These are phyloP conservation scores for Diaporthe sp. DNA, from an alignment of 2,329 filamentous ascomycete species.

Conservation along the genomic window DNA sequence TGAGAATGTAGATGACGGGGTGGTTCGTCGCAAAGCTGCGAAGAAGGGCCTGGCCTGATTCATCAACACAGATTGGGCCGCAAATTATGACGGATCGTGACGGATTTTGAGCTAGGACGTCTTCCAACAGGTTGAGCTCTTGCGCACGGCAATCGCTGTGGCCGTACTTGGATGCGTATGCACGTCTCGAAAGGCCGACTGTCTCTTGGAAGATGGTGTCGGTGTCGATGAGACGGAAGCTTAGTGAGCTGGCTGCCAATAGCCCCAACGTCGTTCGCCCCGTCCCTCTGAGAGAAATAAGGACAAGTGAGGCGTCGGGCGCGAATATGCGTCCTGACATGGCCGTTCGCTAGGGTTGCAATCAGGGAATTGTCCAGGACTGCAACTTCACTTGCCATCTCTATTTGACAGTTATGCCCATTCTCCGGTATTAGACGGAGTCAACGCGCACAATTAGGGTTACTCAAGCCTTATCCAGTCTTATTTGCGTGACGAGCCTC, in stretches of 20 bases:
- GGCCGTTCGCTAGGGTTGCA: not conserved
- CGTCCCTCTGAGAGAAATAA: not conserved
- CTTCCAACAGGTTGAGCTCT: not conserved
- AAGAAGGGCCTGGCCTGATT: constrained; percentile 61
- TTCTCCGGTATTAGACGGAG: not conserved
- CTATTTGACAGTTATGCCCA: not conserved
- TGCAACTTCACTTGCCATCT: not conserved
- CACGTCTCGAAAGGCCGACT: constrained; percentile 63
- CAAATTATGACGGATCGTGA: constrained; percentile 69
- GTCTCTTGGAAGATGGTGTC: constrained; percentile 68
- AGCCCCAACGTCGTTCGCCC: constrained; percentile 17
- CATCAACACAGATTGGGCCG: constrained; percentile 62
- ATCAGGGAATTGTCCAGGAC: not conserved
- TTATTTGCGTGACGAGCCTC: not conserved
- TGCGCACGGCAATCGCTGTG: not conserved
- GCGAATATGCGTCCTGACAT: constrained; percentile 12
- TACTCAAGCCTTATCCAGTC: not conserved
- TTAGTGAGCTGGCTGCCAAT: constrained; percentile 36
- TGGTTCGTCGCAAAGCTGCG: constrained; percentile 64
- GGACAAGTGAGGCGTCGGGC: constrained; percentile 8
- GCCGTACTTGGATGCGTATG: constrained; percentile 61
- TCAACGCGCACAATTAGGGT: not conserved
- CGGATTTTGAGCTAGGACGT: constrained; percentile 58
- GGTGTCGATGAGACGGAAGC: constrained; percentile 69
- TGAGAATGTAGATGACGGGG: constrained; percentile 67